A percentile compares a stretch with the other conserved stretches of the same genome.
These are phyloP conservation scores for Guyanaporus albipodus DNA, from an alignment of 768 basidiomycete genomes.

Conservation along the genomic window DNA sequence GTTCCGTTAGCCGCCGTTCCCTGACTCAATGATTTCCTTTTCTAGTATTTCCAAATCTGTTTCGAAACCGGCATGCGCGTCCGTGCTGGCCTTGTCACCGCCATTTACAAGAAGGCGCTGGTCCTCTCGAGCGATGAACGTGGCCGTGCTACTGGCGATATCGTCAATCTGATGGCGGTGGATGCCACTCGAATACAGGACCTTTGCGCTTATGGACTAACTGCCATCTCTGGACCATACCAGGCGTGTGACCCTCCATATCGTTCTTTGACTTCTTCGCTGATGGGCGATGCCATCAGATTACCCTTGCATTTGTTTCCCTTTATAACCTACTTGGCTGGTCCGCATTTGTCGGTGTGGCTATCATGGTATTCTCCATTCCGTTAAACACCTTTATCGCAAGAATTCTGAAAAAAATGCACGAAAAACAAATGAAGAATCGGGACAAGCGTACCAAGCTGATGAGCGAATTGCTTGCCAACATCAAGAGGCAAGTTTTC, in stretches of 20 bases:
- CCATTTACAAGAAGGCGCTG: slow-evolving; percentile 83
- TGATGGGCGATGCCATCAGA: slow-evolving; percentile 38
- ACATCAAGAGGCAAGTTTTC: slow-evolving; percentile 69
- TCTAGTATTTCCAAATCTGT: slow-evolving; percentile 79
- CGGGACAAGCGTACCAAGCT: slow-evolving; percentile 77
- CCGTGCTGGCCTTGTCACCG: slow-evolving; percentile 80
- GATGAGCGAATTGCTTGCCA: slow-evolving; percentile 92
- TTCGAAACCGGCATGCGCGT: slow-evolving; percentile 92
- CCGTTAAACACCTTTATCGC: slow-evolving; percentile 76
- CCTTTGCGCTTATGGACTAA: slow-evolving; percentile 78
- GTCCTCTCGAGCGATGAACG: slow-evolving; percentile 85
- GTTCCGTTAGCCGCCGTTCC: not conserved
- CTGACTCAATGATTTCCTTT: not conserved
- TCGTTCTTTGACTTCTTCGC: not conserved
- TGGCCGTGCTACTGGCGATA: slow-evolving; percentile 80
- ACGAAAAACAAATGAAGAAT: slow-evolving; percentile 91
- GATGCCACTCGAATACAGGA: slow-evolving; percentile 79
- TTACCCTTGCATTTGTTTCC: slow-evolving; percentile 83
- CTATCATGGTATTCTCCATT: slow-evolving; percentile 79
- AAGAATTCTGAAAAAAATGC: slow-evolving; percentile 64
- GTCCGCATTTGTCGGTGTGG: slow-evolving; percentile 87
- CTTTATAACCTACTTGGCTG: slow-evolving; percentile 89
- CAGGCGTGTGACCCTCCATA: slow-evolving; percentile 46
- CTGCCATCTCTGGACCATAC: slow-evolving; percentile 80
- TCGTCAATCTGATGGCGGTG: slow-evolving; percentile 92